These are phyloP conservation scores for Fusarium lateritium DNA, from an alignment of 2,329 filamentous ascomycete genomes.

Conservation along the genomic window DNA sequence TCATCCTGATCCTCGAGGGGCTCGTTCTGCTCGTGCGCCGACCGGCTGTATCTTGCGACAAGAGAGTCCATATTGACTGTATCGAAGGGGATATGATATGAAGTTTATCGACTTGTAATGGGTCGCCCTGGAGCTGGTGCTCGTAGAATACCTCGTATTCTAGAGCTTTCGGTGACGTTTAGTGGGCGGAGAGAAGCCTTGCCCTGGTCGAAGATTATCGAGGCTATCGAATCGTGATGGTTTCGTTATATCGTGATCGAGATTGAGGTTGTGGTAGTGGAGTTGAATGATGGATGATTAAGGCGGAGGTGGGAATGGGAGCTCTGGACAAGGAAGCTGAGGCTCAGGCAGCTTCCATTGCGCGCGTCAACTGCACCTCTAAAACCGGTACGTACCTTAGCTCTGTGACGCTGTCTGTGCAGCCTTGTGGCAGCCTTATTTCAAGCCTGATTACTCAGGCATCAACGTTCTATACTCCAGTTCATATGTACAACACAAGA, in stretches of 20 bases:
- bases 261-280: conserved; percentile 20
- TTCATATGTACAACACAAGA: neutral
- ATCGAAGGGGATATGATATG: conserved; percentile 7
- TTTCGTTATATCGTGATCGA: conserved; percentile 32
- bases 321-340: conserved; percentile 45
- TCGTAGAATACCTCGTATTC: conserved; percentile 16
- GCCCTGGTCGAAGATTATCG: neutral
- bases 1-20: conserved; percentile 80
- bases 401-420: conserved; percentile 7
- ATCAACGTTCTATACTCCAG: neutral
- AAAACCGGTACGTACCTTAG: conserved; percentile 31
- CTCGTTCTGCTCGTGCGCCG: conserved; percentile 80
- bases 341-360: conserved; percentile 62
- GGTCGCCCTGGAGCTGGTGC: conserved; percentile 22
- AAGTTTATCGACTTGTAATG: conserved; percentile 24
- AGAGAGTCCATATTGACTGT: conserved; percentile 84
- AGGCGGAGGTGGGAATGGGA: conserved; percentile 38
- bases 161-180: conserved; percentile 19
- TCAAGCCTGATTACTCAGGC: conserved; percentile 10
- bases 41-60: conserved; percentile 90
- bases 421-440: neutral
- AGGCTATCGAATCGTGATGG: conserved; percentile 18
- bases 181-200: conserved; percentile 2
- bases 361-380: conserved; percentile 57
- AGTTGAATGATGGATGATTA: conserved; percentile 21